Conservation (phyloP, 129 eudicot species). For the Smallanthus sonchifolius region DNA sequence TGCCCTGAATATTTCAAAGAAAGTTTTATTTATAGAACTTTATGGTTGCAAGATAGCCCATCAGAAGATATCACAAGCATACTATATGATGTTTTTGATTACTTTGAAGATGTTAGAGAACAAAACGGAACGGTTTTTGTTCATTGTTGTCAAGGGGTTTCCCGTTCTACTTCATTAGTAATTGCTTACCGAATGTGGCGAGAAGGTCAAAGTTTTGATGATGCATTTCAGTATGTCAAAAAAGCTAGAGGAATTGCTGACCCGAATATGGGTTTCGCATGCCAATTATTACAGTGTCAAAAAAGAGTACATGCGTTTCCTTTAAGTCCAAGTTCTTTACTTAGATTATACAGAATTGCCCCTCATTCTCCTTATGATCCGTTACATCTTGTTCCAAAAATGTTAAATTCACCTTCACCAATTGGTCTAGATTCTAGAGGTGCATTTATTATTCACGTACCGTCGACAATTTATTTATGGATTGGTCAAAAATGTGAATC, state of each 20-base stretch:
- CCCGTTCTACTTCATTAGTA: constrained; percentile 88
- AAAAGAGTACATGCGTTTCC: constrained; percentile 87
- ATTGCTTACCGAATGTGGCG: constrained; percentile 92
- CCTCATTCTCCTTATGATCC: constrained; percentile 83
- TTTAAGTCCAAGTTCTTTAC: constrained; percentile 71
- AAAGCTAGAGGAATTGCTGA: constrained; percentile 80
- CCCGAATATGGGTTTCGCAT: constrained; percentile 89
- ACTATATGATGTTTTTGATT: constrained; percentile 82
- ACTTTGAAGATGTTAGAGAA: constrained; percentile 84
- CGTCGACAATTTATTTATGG: constrained; percentile 78
- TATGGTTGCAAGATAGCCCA: constrained; percentile 86
- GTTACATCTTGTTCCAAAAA: constrained; percentile 86
- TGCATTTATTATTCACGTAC: constrained; percentile 77
- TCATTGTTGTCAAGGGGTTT: constrained; percentile 90
- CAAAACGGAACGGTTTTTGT: constrained; percentile 69
- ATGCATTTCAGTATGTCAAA: constrained; percentile 77
- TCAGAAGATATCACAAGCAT: constrained; percentile 91
- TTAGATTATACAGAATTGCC: constrained; percentile 68
- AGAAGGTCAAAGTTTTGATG: constrained; percentile 79
- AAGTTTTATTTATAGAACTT: constrained; percentile 61
- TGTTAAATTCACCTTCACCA: constrained; percentile 58
- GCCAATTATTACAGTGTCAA: constrained; percentile 80
- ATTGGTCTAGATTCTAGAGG: constrained; percentile 76
- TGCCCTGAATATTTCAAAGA: constrained; percentile 82
- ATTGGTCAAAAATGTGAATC: constrained; percentile 57